Evolutionary conservation across 805 yeast genomes (phyloP).

Genomic region (Teunomyces kruisii): DNA sequence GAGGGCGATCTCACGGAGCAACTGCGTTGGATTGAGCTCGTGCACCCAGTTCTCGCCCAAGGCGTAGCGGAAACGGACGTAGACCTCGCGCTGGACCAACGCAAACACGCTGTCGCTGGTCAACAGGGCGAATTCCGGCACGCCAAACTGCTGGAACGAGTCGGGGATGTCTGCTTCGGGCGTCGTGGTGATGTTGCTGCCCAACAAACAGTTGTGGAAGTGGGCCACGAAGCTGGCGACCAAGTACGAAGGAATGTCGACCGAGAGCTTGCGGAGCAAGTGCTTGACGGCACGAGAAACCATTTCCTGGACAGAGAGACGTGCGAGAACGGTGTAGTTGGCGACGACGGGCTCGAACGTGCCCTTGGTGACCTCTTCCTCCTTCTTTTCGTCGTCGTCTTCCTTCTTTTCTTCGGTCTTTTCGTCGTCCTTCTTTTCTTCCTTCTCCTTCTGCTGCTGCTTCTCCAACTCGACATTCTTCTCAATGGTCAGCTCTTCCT

Average conservation of each 20-base stretch:
- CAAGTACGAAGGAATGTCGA: slow-evolving; percentile 49
- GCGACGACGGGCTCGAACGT: slow-evolving; percentile 43
- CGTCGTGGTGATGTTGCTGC: slow-evolving; percentile 40
- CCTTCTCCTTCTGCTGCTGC: slow-evolving; percentile 12
- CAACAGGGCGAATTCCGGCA: slow-evolving; percentile 43
- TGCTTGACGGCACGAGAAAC: slow-evolving; percentile 81
- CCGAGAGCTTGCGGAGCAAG: slow-evolving; percentile 52
- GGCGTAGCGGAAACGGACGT: slow-evolving; percentile 59
- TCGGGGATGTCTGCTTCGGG: slow-evolving; percentile 47
- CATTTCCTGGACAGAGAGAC: slow-evolving; percentile 61
- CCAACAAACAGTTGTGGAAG: slow-evolving; percentile 70
- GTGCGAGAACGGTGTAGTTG: slow-evolving; percentile 47
- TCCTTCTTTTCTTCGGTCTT: slow-evolving; percentile 25
- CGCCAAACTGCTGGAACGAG: slow-evolving; percentile 41
- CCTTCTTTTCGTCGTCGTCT: slow-evolving; percentile 23
- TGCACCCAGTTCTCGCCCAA: slow-evolving; percentile 52
- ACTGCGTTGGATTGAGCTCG: slow-evolving; percentile 37
- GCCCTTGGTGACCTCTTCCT: slow-evolving; percentile 31
- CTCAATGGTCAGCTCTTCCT: slow-evolving; percentile 17
- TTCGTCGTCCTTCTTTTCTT: slow-evolving; percentile 26
- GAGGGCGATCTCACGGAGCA: slow-evolving; percentile 69
- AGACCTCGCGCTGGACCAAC: slow-evolving; percentile 53
- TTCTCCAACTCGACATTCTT: slow-evolving; percentile 26
- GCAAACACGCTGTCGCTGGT: slow-evolving; percentile 46
- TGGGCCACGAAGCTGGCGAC: slow-evolving; percentile 64